Evolutionary conservation across 106 monocot species (phyloP).

Genomic region (Dioscorea alata): DNA sequence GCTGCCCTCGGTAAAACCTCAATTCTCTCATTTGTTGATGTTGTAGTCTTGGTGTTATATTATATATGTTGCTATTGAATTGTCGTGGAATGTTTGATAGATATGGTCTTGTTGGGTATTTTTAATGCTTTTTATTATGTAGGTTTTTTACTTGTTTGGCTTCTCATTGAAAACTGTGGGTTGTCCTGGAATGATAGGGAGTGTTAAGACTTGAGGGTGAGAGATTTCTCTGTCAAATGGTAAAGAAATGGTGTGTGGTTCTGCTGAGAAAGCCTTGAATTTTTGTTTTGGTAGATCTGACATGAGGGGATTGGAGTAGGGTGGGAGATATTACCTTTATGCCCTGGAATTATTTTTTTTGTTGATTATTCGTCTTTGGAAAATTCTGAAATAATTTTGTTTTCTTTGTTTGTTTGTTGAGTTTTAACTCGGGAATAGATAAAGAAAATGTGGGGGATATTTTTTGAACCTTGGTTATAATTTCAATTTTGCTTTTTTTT

Average conservation of each 20-base stretch:
- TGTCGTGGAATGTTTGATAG: too few species aligned
- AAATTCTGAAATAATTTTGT: too few species aligned
- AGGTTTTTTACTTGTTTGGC: neutral
- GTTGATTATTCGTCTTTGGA: too few species aligned
- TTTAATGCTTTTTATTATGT: neutral
- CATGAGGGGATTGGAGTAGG: conserved; percentile 3
- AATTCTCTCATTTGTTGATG: neutral
- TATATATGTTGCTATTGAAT: too few species aligned
- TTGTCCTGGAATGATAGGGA: neutral
- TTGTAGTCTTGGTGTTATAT: too few species aligned
- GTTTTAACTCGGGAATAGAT: too few species aligned
- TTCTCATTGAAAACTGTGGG: neutral
- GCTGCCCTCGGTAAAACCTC: conserved; percentile 55
- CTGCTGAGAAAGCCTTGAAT: neutral
- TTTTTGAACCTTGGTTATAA: too few species aligned
- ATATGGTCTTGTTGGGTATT: too few species aligned
- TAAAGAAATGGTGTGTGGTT: neutral
- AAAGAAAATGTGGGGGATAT: too few species aligned
- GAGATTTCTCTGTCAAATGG: neutral
- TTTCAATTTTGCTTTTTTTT: too few species aligned
- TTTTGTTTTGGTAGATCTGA: conserved; percentile 16
- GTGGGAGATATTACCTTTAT: conserved; percentile 12
- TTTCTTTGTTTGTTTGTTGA: too few species aligned
- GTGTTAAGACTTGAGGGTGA: neutral
- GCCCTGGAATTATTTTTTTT: conserved; percentile 4